phyloP scores from a whole-genome alignment of 2,329 filamentous ascomycete genomes.

The Phoma herbarum region DNA sequence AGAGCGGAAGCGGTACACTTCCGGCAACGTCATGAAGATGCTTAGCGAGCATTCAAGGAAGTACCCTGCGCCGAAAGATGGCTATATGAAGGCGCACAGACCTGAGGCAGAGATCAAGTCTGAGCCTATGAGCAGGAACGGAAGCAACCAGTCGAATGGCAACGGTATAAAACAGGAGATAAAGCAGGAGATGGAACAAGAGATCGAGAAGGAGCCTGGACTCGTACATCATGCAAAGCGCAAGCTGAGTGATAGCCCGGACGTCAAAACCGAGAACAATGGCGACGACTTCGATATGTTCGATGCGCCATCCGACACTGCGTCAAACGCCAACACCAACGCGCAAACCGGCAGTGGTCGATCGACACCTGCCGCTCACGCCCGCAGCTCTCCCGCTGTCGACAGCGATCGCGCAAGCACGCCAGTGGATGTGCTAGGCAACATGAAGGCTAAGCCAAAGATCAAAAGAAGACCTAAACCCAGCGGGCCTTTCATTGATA shows the following conservation, averaged over 20 bases:
- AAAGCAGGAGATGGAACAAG: slow-evolving; percentile 32
- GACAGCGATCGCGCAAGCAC: slow-evolving; percentile 16
- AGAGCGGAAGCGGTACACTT: slow-evolving; percentile 76
- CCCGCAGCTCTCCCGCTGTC: slow-evolving; percentile 29
- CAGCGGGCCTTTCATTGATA: slow-evolving; percentile 34
- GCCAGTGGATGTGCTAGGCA: slow-evolving; percentile 10
- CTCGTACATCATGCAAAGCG: slow-evolving; percentile 80
- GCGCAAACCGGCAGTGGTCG: slow-evolving; percentile 35
- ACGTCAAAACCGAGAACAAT: slow-evolving; percentile 67
- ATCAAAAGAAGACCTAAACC: slow-evolving; percentile 41
- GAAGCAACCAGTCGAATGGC: slow-evolving; percentile 31
- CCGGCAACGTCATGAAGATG: slow-evolving; percentile 67
- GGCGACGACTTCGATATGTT: slow-evolving; percentile 45
- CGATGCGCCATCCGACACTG: slow-evolving; percentile 37
- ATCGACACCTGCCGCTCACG: slow-evolving; percentile 39
- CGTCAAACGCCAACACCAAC: slow-evolving; percentile 26
- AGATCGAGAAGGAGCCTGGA: slow-evolving; percentile 59
- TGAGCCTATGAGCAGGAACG: slow-evolving; percentile 36
- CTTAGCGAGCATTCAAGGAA: slow-evolving; percentile 62
- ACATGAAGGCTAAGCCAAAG: slow-evolving; percentile 36
- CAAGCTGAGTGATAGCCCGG: slow-evolving; percentile 71
- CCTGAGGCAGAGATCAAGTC: slow-evolving; percentile 34
- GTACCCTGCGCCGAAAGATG: slow-evolving; percentile 47
- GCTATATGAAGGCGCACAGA: slow-evolving; percentile 31
- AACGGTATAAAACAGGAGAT: slow-evolving; percentile 27